phyloP scores from a whole-genome alignment of 176 grass and related monocot species.

The Puya raimondii region DNA sequence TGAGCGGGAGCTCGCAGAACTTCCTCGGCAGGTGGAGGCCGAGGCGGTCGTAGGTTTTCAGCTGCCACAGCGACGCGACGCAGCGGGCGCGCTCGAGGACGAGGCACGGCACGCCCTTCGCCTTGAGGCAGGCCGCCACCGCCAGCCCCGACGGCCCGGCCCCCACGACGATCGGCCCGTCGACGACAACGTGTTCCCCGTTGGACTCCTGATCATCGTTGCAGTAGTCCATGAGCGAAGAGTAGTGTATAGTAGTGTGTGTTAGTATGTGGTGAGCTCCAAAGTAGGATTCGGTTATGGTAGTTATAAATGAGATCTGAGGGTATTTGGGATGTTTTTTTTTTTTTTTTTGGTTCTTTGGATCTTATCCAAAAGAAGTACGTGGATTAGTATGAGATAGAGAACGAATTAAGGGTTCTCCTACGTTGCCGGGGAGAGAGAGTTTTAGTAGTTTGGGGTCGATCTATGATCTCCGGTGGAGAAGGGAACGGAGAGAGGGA shows the following conservation, averaged over 20 bases:
- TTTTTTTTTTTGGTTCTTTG: too few species aligned
- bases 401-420: neutral
- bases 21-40: conserved; percentile 28
- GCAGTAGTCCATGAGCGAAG: neutral
- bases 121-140: conserved; percentile 12
- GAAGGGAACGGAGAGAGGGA: neutral
- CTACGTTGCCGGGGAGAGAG: neutral
- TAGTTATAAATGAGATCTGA: neutral
- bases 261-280: neutral
- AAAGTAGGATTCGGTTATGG: neutral
- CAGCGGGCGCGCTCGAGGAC: conserved; percentile 21
- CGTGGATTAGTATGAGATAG: too few species aligned
- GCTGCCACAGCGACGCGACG: conserved; percentile 28
- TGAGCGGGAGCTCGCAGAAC: conserved; percentile 25
- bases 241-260: neutral
- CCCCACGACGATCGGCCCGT: conserved; percentile 23
- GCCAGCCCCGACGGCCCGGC: conserved; percentile 22
- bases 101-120: conserved; percentile 6
- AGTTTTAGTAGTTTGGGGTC: neutral
- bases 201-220: neutral
- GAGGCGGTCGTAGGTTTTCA: conserved; percentile 30
- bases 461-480: neutral
- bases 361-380: too few species aligned
- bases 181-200: neutral
- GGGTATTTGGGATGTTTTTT: too few species aligned